phyloP scores from a whole-genome alignment of 805 yeast species.

The Metahyphopichia silvanorum region DNA sequence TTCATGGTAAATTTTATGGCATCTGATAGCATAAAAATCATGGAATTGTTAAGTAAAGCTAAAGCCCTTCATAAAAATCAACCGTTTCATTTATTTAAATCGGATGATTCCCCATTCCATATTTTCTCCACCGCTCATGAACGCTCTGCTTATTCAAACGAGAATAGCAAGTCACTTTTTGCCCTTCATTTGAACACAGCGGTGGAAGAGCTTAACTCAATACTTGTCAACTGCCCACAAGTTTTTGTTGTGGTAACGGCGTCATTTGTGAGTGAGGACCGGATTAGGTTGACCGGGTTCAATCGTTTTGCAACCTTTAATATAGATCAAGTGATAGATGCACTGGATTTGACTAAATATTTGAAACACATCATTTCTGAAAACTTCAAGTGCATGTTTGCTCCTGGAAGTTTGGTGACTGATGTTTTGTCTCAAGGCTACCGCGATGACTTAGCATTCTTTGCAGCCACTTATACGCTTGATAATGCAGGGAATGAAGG shows the following conservation, averaged over 20 bases:
- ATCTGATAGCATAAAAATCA: too few species aligned
- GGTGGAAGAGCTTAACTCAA: conserved; percentile 27
- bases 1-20: conserved; percentile 15
- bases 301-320: conserved; percentile 12
- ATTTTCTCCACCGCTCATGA: conserved; percentile 74
- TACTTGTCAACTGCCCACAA: conserved; percentile 29
- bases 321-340: conserved; percentile 18
- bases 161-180: conserved; percentile 58
- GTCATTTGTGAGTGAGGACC: conserved; percentile 30
- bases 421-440: conserved; percentile 17
- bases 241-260: conserved; percentile 51
- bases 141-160: conserved; percentile 45
- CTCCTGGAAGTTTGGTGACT: conserved; percentile 18
- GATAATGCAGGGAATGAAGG: too few species aligned
- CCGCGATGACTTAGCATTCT: conserved; percentile 13
- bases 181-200: conserved; percentile 63
- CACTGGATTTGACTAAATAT: conserved; percentile 15
- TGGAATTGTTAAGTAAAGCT: conserved; percentile 63
- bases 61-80: conserved; percentile 72
- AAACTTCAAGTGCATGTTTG: conserved; percentile 18
- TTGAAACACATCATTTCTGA: conserved; percentile 19
- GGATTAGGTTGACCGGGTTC: conserved; percentile 13
- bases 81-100: conserved; percentile 81
- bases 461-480: too few species aligned
- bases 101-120: conserved; percentile 25